Evolutionary conservation across 148 eudicot genomes (phyloP).

Genomic region (Cornus kousa): DNA sequence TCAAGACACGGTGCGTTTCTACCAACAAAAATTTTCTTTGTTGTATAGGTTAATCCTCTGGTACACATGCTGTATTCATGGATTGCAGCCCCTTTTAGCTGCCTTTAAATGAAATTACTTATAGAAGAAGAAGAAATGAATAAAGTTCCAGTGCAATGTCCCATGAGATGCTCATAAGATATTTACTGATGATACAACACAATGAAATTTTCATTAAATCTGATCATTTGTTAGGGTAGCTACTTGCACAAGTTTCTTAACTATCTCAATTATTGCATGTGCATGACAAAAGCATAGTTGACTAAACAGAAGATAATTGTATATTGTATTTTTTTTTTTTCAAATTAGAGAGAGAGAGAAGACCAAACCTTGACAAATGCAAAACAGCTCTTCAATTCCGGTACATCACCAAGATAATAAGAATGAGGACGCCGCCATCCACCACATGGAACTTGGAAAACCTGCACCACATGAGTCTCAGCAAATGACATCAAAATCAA

Average conservation of each 20-base stretch:
- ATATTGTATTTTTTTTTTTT: background rate
- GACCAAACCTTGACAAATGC: conserved; percentile 81
- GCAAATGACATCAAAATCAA: background rate
- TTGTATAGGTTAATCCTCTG: too few species aligned
- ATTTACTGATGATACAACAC: background rate
- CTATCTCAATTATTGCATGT: background rate
- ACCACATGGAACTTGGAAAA: conserved; percentile 80
- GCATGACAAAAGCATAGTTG: too few species aligned
- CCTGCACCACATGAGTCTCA: conserved; percentile 43
- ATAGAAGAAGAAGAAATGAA: background rate
- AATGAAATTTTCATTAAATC: background rate
- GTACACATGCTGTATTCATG: background rate
- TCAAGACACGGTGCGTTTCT: background rate
- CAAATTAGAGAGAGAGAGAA: background rate
- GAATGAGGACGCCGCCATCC: conserved; percentile 99
- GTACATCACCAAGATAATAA: conserved; percentile 68
- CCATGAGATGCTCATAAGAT: background rate
- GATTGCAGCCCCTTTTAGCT: background rate
- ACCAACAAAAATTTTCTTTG: too few species aligned
- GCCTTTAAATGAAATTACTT: background rate
- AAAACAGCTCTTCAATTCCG: conserved; percentile 71
- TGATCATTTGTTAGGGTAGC: background rate
- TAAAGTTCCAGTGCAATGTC: background rate
- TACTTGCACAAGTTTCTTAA: background rate
- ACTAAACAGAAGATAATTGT: too few species aligned